Percentiles rank a stretch among this genome's conserved stretches.
phyloP scores from a whole-genome alignment of 306 rosid genomes.

The Vigna reflexopilosa region DNA sequence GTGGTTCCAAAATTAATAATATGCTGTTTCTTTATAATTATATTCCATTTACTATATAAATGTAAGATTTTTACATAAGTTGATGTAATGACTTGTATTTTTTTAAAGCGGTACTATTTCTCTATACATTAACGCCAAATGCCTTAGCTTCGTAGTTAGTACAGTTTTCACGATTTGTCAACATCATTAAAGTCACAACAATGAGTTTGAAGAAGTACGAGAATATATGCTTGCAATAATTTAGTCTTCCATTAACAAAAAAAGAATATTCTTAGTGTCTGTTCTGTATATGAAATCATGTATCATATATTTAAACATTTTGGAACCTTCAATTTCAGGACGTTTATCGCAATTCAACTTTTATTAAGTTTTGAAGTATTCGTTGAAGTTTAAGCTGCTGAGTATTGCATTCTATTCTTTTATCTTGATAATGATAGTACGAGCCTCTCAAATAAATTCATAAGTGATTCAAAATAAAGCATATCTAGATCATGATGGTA shows the following conservation, averaged over 20 bases:
- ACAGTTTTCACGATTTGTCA: constrained; percentile 32
- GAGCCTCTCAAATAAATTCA: background rate
- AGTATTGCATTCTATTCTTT: background rate
- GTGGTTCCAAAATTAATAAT: too few relatives aligned
- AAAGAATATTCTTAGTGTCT: constrained; percentile 29
- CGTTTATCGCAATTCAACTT: constrained; percentile 19
- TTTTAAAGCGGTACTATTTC: background rate
- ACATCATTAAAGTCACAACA: constrained; percentile 26
- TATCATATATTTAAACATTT: background rate
- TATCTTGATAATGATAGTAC: background rate
- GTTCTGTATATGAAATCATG: constrained; percentile 4
- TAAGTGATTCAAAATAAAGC: constrained; percentile 1
- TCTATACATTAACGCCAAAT: background rate
- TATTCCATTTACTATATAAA: too few relatives aligned
- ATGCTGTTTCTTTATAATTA: too few relatives aligned
- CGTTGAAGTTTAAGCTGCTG: constrained; percentile 12
- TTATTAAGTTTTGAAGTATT: constrained; percentile 9
- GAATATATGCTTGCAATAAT: constrained; percentile 35
- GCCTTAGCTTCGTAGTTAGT: background rate
- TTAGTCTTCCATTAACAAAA: constrained; percentile 25
- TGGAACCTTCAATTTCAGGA: constrained; percentile 9
- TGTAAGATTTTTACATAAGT: too few relatives aligned
- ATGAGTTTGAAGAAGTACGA: background rate
- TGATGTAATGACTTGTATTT: too few relatives aligned
- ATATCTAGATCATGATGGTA: background rate